Conservation (phyloP, 2,329 filamentous ascomycete species). For the Metarhizium album region DNA sequence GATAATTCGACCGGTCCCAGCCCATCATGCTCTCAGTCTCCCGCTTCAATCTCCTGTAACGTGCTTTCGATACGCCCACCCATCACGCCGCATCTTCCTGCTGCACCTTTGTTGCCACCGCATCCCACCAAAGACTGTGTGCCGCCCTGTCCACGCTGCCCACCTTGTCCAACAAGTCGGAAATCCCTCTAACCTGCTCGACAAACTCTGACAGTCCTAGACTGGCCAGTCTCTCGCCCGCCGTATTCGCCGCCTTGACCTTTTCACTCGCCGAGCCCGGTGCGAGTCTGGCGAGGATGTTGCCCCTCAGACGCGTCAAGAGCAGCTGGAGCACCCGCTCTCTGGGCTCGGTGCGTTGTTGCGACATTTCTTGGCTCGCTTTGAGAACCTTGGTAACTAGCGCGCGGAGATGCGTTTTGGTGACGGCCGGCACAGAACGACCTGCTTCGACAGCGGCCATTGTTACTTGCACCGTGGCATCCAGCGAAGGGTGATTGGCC, state of each 20-base stretch:
- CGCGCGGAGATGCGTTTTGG: constrained; percentile 46
- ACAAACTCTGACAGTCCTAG: constrained; percentile 67
- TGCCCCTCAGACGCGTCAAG: constrained; percentile 54
- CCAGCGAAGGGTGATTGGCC: constrained; percentile 36
- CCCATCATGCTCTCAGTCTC: background rate
- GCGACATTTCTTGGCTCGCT: constrained; percentile 36
- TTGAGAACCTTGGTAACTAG: constrained; percentile 46
- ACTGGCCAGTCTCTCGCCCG: constrained; percentile 57
- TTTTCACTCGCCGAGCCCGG: constrained; percentile 60
- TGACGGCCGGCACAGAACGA: constrained; percentile 53
- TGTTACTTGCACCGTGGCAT: constrained; percentile 46
- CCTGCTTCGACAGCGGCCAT: constrained; percentile 53
- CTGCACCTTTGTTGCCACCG: constrained; percentile 46
- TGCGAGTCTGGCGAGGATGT: constrained; percentile 53
- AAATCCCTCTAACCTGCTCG: constrained; percentile 55
- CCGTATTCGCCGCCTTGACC: constrained; percentile 56
- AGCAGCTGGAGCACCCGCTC: constrained; percentile 56
- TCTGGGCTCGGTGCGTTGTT: constrained; percentile 29
- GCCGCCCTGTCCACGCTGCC: constrained; percentile 56
- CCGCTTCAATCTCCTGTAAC: background rate
- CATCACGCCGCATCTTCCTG: constrained; percentile 21
- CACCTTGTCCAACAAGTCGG: constrained; percentile 55
- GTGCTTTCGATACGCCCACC: background rate
- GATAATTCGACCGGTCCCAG: background rate
- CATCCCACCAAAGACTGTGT: constrained; percentile 62